phyloP scores from a whole-genome alignment of 768 basidiomycete species.

The Tylopilus felleus region DNA sequence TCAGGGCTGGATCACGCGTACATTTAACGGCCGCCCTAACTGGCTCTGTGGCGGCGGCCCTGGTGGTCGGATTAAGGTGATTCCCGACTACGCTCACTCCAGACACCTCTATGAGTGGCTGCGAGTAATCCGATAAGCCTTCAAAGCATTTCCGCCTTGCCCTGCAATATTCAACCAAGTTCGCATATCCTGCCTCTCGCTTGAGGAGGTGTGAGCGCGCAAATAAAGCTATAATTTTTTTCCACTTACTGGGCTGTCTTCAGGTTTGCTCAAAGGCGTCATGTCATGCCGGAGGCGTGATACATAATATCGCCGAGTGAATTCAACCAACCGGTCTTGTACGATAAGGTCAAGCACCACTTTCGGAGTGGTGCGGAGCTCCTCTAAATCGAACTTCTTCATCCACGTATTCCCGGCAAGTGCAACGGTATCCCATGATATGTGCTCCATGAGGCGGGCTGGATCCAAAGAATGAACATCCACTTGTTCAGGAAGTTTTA shows the following conservation, averaged over 20 bases:
- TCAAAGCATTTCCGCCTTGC: constrained; percentile 58
- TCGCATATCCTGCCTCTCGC: constrained; percentile 61
- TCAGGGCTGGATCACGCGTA: constrained; percentile 34
- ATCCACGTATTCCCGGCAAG: constrained; percentile 52
- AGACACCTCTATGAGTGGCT: constrained; percentile 70
- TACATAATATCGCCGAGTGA: constrained; percentile 65
- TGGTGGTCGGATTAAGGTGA: constrained; percentile 55
- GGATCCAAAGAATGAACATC: constrained; percentile 24
- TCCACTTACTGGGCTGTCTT: constrained; percentile 58
- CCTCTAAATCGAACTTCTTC: constrained; percentile 42
- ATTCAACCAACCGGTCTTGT: constrained; percentile 75
- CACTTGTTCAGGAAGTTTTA: constrained; percentile 34
- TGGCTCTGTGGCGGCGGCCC: constrained; percentile 34
- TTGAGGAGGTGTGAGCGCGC: constrained; percentile 27
- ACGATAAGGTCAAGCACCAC: constrained; percentile 63
- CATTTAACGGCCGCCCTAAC: constrained; percentile 54
- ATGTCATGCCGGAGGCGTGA: constrained; percentile 59
- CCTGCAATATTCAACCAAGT: constrained; percentile 65
- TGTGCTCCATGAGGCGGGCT: constrained; percentile 38
- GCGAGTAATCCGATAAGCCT: constrained; percentile 56
- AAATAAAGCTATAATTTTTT: not conserved
- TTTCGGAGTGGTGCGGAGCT: constrained; percentile 21
- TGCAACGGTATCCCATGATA: constrained; percentile 64
- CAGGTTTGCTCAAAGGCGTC: constrained; percentile 67
- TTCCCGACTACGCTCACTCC: constrained; percentile 51